Evolutionary conservation across 768 basidiomycete species (phyloP), one percentile per base, ranked within the genome.

Genomic region (Tricholoma bakamatsutake): DNA sequence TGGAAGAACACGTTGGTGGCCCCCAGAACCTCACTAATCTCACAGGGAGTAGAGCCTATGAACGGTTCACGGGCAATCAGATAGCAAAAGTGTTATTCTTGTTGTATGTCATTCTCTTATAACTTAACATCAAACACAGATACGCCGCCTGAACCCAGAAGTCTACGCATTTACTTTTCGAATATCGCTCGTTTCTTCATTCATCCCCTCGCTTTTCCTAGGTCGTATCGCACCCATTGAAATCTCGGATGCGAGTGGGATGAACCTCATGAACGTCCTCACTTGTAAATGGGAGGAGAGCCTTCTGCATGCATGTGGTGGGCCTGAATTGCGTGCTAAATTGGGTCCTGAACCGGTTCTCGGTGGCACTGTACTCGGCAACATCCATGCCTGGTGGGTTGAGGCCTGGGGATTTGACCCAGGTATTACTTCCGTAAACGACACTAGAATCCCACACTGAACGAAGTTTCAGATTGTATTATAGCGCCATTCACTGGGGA

Each of bases 401-500:
- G 70, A 83, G 55, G 75, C 83, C 59, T 94, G 87, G 83, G 87
- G 87, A 0, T 87, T 93, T 64, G 78, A 73, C 63, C 73, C 82
- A 65, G 81, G 88, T 85, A 61, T 42, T 69, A 56, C 33, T 17
- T 46, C 33, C 28, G 27, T 51, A 40, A 47, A 40, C 6, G 31
- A 37, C 9, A 18, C 17, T 13, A 17, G 49, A 48, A 50, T n/a
- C n/a, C 27, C 43, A 27, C 39, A 39, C 4, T 49, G 39, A 34
- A 54, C 54, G n/a, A 33, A 17, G 1, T 10, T 50, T 24, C 34
- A 85, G 90, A 86, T 11, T 94, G 91, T 64, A 73, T 84, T 43
- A 78, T 96, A 50, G 86, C 87, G 3, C 88, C 90, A 0, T 92
- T 93, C 66, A 93, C 90, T 0, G 93, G 93, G 3, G 93, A 96